phyloP scores from a whole-genome alignment of 306 rosid genomes.

The Senna siamea region DNA sequence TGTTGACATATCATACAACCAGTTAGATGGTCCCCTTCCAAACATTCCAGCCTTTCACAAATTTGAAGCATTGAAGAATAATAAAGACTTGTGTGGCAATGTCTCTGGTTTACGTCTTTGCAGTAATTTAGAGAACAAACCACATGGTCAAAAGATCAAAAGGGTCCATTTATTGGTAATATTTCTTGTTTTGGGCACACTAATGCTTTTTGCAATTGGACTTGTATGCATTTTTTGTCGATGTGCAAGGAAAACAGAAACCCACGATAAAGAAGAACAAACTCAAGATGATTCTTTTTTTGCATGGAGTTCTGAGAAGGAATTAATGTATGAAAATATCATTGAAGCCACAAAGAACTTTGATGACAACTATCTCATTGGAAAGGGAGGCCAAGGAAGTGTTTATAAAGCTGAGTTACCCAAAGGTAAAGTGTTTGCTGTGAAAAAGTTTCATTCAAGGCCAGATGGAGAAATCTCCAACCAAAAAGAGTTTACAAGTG shows the following conservation, averaged over 20 bases:
- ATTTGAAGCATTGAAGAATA: constrained; percentile 22
- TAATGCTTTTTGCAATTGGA: not conserved
- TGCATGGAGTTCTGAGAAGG: not conserved
- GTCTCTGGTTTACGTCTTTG: not conserved
- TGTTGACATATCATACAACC: constrained; percentile 3
- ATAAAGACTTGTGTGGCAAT: not conserved
- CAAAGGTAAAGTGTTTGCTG: constrained; percentile 28
- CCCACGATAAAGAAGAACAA: not conserved
- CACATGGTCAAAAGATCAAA: not conserved
- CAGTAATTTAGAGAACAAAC: too few relatives aligned
- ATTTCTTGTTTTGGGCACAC: not conserved
- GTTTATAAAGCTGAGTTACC: constrained; percentile 28
- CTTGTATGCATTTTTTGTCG: not conserved
- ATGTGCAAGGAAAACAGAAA: not conserved
- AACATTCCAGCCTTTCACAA: constrained; percentile 6
- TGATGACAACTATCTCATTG: constrained; percentile 1
- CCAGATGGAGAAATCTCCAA: not conserved
- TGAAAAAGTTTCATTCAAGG: constrained; percentile 24
- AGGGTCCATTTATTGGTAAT: not conserved
- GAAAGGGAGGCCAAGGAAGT: constrained; percentile 16
- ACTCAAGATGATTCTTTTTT: not conserved
- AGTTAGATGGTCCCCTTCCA: constrained; percentile 32
- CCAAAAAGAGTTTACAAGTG: constrained; percentile 1
- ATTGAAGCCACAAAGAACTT: constrained; percentile 31
- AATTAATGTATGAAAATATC: constrained; percentile 2